These are phyloP conservation scores for Talaromyces sp. DNA, from an alignment of 2,329 filamentous ascomycete species.

Conservation along the genomic window DNA sequence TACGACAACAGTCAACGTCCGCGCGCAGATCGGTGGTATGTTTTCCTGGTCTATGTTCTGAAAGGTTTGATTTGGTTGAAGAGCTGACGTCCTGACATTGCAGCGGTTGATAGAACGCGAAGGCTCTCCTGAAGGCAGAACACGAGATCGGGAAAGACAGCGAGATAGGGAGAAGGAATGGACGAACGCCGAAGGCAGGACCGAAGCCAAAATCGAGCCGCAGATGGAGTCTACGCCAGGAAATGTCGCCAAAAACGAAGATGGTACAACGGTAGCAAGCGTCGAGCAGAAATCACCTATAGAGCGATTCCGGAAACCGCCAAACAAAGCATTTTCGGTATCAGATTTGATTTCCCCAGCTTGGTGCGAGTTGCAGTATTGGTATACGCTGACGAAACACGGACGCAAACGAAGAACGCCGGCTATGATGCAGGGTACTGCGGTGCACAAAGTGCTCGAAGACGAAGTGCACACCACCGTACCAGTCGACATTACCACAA, in stretches of 20 bases:
- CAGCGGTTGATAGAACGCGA: conserved; percentile 60
- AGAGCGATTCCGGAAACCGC: conserved; percentile 72
- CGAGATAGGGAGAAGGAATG: conserved; percentile 27
- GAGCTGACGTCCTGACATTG: conserved; percentile 57
- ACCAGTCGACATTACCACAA: conserved; percentile 65
- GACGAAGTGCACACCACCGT: conserved; percentile 79
- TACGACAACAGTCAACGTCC: conserved; percentile 23
- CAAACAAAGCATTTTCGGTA: conserved; percentile 76
- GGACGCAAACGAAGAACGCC: conserved; percentile 71
- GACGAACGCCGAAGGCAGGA: conserved; percentile 17
- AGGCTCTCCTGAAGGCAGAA: conserved; percentile 35
- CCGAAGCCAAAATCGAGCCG: not conserved
- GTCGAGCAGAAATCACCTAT: conserved; percentile 56
- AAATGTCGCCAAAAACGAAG: conserved; percentile 20
- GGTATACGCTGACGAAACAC: conserved; percentile 74
- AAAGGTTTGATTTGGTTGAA: conserved; percentile 17
- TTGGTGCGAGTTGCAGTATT: conserved; percentile 96
- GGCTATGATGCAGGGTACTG: conserved; percentile 79
- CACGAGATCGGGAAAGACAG: conserved; percentile 31
- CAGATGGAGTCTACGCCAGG: not conserved
- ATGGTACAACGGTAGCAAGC: conserved; percentile 25
- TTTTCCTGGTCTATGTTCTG: not conserved
- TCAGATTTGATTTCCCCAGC: conserved; percentile 83
- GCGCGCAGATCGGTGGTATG: conserved; percentile 28
- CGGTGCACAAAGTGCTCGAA: conserved; percentile 78